These are phyloP conservation scores for Didymosphaeria variabile DNA, from an alignment of 2,329 filamentous ascomycete species.

Conservation along the genomic window DNA sequence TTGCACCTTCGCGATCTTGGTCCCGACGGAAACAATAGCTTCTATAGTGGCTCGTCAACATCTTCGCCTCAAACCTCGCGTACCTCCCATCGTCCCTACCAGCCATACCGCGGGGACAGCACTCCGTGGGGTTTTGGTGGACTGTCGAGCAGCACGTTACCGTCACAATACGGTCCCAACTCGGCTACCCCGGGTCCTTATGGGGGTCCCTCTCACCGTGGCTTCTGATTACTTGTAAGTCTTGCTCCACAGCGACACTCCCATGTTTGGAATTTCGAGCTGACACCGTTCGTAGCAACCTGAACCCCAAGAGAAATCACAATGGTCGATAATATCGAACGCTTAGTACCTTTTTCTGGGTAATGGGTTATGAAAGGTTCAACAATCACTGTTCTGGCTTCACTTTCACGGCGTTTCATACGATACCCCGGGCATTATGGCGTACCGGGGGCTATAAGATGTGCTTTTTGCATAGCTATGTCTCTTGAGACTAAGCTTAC, in stretches of 20 bases:
- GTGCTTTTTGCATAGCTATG: constrained; percentile 1
- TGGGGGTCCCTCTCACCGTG: not conserved
- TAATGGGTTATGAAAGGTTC: not conserved
- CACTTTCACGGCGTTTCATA: constrained; percentile 2
- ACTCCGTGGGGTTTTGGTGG: constrained; percentile 6
- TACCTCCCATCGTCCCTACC: constrained; percentile 7
- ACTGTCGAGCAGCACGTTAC: not conserved
- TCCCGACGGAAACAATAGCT: constrained; percentile 50
- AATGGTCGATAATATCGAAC: not conserved
- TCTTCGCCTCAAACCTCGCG: not conserved
- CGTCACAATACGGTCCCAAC: not conserved
- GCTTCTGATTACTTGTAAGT: not conserved
- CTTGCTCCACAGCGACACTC: not conserved
- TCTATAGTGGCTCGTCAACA: constrained; percentile 35
- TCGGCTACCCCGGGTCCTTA: not conserved
- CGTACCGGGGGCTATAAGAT: constrained; percentile 1
- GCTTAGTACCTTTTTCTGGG: not conserved
- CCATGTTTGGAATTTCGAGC: not conserved
- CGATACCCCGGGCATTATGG: constrained; percentile 6
- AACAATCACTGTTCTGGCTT: not conserved
- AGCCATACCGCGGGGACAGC: constrained; percentile 3
- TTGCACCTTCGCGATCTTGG: constrained; percentile 52
- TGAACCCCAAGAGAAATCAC: not conserved
- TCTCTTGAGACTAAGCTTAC: not conserved
- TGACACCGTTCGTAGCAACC: not conserved